Percentiles rank a stretch among this genome's conserved stretches.
Conservation (phyloP, 1,139 yeast species). For the Saccharomyces hybrid region DNA sequence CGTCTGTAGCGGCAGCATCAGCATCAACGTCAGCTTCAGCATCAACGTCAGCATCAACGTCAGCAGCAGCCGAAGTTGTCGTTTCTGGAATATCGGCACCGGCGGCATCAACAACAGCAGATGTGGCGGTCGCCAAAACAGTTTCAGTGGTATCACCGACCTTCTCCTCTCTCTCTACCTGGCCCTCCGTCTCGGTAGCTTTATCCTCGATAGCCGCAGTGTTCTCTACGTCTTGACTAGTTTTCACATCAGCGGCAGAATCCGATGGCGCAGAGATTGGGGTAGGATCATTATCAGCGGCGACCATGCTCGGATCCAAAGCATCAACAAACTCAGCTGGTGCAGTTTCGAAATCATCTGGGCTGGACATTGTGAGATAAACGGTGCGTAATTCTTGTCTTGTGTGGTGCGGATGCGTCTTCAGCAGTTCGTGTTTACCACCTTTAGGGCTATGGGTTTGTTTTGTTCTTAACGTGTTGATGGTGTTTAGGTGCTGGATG, state of each 20-base stretch:
- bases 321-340: conserved; percentile 23
- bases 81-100: background rate
- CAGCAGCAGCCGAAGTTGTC: background rate
- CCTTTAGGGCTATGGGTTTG: conserved; percentile 3
- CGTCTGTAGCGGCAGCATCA: background rate
- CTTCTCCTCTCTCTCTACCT: conserved; percentile 3
- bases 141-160: conserved; percentile 4
- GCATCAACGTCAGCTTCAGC: background rate
- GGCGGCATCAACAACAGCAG: background rate
- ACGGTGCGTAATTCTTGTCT: background rate
- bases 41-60: background rate
- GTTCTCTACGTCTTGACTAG: background rate
- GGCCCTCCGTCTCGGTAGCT: background rate
- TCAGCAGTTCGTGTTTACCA: background rate
- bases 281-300: background rate
- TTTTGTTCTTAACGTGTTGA: conserved; percentile 10
- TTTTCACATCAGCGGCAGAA: conserved; percentile 1
- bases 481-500: conserved; percentile 20
- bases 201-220: background rate
- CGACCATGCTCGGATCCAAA: conserved; percentile 7
- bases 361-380: background rate
- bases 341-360: conserved; percentile 20
- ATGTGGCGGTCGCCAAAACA: background rate
- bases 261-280: background rate
- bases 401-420: background rate